Evolutionary conservation across 371 early-diverging fungal genomes (phyloP).

Genomic region (Circinella umbellata): DNA sequence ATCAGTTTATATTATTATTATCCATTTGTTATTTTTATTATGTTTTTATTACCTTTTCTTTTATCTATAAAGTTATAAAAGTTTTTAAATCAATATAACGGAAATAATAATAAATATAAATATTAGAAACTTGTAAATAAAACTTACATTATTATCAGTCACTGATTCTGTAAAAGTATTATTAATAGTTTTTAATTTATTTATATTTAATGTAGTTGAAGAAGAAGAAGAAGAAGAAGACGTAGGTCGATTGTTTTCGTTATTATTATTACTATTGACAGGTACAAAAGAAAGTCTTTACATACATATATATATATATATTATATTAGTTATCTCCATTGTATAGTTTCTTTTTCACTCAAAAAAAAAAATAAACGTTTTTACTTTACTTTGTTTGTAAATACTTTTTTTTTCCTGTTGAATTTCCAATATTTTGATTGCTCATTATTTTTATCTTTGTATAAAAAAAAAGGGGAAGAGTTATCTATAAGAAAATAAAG

Average conservation of each 20-base stretch:
- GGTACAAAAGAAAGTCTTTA: slow-evolving; percentile 9
- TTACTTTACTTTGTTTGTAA: background rate
- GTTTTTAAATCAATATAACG: too few relatives aligned
- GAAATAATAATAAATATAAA: background rate
- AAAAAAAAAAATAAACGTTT: too few relatives aligned
- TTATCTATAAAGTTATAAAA: too few relatives aligned
- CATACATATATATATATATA: too few relatives aligned
- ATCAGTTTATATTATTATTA: too few relatives aligned
- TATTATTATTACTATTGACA: background rate
- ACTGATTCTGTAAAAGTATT: background rate
- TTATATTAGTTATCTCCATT: background rate
- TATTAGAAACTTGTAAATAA: background rate
- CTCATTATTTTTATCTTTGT: background rate
- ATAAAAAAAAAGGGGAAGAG: too few relatives aligned
- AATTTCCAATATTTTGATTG: background rate
- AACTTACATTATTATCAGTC: background rate
- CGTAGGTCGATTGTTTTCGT: background rate
- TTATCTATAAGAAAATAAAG: too few relatives aligned
- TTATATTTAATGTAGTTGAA: background rate
- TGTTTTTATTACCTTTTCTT: too few relatives aligned
- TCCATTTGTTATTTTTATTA: too few relatives aligned
- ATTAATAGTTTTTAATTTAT: background rate
- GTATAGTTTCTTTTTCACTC: too few relatives aligned
- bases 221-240: background rate
- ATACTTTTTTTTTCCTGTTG: background rate